phyloP scores from a whole-genome alignment of 306 rosid species.

The Castanea mollissima region DNA sequence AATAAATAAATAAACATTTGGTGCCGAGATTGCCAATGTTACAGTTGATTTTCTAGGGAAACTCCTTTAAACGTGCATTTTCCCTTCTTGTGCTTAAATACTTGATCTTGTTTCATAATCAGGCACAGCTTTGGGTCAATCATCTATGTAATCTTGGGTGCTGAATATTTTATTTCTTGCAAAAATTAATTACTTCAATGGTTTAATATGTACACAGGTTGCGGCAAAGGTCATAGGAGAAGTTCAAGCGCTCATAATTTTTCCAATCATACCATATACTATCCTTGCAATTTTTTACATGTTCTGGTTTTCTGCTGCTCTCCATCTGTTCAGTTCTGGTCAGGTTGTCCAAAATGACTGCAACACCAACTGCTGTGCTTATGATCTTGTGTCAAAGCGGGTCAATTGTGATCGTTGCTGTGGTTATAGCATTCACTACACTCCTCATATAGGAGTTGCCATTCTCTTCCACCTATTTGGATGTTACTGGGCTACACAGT shows the following conservation, averaged over 20 bases:
- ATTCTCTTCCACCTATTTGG: slow-evolving; percentile 95
- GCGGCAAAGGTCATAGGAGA: slow-evolving; percentile 96
- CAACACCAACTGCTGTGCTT: slow-evolving; percentile 75
- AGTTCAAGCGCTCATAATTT: slow-evolving; percentile 80
- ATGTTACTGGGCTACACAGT: slow-evolving; percentile 92
- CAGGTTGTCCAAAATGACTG: slow-evolving; percentile 77
- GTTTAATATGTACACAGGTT: slow-evolving; percentile 50
- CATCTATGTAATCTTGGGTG: background rate
- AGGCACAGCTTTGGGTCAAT: background rate
- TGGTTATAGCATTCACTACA: slow-evolving; percentile 76
- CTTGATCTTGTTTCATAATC: background rate
- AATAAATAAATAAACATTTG: background rate
- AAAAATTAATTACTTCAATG: background rate
- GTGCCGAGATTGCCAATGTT: background rate
- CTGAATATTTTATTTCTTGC: background rate
- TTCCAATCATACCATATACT: slow-evolving; percentile 77
- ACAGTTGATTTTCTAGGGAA: background rate
- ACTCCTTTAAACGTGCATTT: background rate
- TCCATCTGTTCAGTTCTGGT: slow-evolving; percentile 90
- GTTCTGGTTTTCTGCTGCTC: slow-evolving; percentile 86
- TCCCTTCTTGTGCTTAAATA: background rate
- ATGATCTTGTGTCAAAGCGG: slow-evolving; percentile 60
- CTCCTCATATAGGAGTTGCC: slow-evolving; percentile 77
- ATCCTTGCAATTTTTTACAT: slow-evolving; percentile 86
- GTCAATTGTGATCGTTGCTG: slow-evolving; percentile 80